Base-by-base conservation (phyloP, 495 filamentous ascomycete genomes). In the Podospora sp. region DNA sequence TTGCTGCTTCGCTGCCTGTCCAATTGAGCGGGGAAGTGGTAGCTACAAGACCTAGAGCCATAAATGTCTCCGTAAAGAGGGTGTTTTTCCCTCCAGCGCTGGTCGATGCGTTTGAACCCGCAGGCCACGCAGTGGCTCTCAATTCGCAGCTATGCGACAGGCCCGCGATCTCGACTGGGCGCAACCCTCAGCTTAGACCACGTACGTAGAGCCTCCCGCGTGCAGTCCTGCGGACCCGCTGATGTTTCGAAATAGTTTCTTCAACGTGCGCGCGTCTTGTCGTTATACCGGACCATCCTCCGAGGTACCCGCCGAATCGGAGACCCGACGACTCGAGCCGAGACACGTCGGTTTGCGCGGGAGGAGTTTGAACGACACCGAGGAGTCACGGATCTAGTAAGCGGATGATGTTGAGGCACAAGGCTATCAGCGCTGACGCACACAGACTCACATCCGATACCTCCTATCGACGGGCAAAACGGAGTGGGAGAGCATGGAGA, bases 291-390 rank as follows among this genome's bases (percentile, higher is more conserved):
- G 11, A 77, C 77, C n/a, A 84, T 90, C 35, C 63, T 88, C 21
- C 80, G 87, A 21, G 80, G 75, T 60, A 82, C 80, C 16, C 73
- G 78, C 61, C 78, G 75, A 33, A 85, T 90, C 24, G 35, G 74
- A 6, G 84, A 88, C 67, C 76, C 78, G 40, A 71, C 71, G 9
- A 86, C 89, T 12, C 84, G 87, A 24, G 76, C 80, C 57, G 93
- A 96, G 70, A 87, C 93, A 67, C 83, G 83, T 36, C 77, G 79
- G 27, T 94, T 91, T 81, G 92, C 90, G 29, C 85, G 92, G 14
- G 79, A 82, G 53, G 92, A 95, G 69, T 94, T 95, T 73, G 88
- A 92, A 75, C 84, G 90, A 26, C 87, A 92, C 76, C 85, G 84
- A 22, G 68, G 81, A 35, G 89, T 94, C 24, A 88, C 86, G 2